phyloP scores from a whole-genome alignment of 345 rosid species.

The Eucalyptus microcorys region DNA sequence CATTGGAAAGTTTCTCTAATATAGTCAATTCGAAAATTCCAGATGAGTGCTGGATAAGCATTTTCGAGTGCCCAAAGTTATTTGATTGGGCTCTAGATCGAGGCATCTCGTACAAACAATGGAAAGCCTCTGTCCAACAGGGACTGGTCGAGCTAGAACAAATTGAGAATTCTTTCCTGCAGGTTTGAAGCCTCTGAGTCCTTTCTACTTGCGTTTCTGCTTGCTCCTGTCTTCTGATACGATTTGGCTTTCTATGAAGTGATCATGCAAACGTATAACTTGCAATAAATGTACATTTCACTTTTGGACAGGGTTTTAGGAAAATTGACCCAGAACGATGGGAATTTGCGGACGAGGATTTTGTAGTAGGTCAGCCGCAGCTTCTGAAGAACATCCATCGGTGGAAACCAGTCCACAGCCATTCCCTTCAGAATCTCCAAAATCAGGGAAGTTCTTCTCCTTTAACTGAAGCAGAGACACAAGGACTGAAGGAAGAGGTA shows the following conservation, averaged over 20 bases:
- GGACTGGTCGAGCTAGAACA: too few relatives aligned
- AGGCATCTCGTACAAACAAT: too few relatives aligned
- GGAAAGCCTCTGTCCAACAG: too few relatives aligned
- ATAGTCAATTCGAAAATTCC: background rate
- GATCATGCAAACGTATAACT: background rate
- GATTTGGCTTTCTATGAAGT: background rate
- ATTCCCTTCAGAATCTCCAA: constrained; percentile 47
- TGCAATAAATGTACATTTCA: background rate
- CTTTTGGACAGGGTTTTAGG: constrained; percentile 50
- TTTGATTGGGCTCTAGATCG: too few relatives aligned
- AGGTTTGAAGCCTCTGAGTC: background rate
- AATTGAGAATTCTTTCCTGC: too few relatives aligned
- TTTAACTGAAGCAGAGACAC: constrained; percentile 54
- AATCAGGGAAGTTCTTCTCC: constrained; percentile 33
- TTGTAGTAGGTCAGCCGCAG: constrained; percentile 55
- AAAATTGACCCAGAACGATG: constrained; percentile 75
- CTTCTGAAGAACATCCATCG: constrained; percentile 81
- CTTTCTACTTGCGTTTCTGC: background rate
- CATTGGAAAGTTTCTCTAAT: background rate
- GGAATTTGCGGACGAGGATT: constrained; percentile 87
- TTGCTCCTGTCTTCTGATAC: background rate
- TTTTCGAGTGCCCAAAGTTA: too few relatives aligned
- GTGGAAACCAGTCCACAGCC: constrained; percentile 90
- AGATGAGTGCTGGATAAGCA: background rate
- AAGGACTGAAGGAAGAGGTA: constrained; percentile 43